Conservation (phyloP, 2,329 filamentous ascomycete species). For the Colletotrichum phormii region DNA sequence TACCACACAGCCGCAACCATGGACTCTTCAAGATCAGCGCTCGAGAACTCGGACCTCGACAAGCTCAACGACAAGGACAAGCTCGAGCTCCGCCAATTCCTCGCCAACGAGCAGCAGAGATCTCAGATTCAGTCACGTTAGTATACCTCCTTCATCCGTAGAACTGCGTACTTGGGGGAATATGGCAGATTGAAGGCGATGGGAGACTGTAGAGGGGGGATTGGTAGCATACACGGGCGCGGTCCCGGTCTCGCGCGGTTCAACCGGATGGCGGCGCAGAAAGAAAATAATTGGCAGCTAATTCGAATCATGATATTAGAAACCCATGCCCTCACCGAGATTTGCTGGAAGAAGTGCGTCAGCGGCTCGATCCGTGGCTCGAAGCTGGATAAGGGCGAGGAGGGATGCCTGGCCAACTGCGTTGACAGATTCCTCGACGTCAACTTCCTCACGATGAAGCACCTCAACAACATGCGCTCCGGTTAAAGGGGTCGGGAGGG, state of each 20-base stretch:
- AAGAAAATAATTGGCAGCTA: neutral
- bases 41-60: conserved; percentile 73
- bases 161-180: too few relatives aligned
- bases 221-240: neutral
- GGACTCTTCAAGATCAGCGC: conserved; percentile 49
- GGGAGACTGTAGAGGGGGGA: neutral
- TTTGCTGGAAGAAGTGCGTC: conserved; percentile 96
- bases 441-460: conserved; percentile 85
- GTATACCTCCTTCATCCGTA: conserved; percentile 46
- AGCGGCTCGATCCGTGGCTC: conserved; percentile 77
- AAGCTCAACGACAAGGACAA: conserved; percentile 86
- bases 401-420: conserved; percentile 89
- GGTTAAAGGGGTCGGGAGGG: neutral
- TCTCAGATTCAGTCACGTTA: conserved; percentile 73
- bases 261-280: neutral
- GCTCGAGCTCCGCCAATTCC: conserved; percentile 87
- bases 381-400: conserved; percentile 81
- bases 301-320: conserved; percentile 49
- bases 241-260: neutral
- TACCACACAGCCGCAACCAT: conserved; percentile 39
- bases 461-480: conserved; percentile 74
- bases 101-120: conserved; percentile 87
- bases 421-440: conserved; percentile 94
- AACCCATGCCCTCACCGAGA: conserved; percentile 71
- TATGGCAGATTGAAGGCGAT: neutral